Evolutionary conservation across 2,329 filamentous ascomycete species (phyloP), one percentile per base, ranked within the genome.

Genomic region (Exophiala mesophila): DNA sequence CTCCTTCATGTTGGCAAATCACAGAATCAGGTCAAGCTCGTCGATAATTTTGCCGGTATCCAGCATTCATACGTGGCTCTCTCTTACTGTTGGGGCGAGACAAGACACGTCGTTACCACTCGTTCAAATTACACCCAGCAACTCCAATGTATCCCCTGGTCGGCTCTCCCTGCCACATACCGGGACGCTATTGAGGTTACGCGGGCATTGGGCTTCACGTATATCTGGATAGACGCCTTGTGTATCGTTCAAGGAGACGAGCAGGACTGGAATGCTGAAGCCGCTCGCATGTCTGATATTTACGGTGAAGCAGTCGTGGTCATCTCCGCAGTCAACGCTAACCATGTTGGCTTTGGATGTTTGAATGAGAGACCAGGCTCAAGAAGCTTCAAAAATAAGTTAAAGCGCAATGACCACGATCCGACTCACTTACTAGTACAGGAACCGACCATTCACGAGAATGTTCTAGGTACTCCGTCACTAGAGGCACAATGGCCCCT

Each of bases 181-280:
- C 51, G 29, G 6, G 57, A 62, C 23, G 56, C 59, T 4, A 55
- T 62, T 29, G 18, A 18, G 1, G 19, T 61, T 8, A 55, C 55
- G 3, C 43, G 47, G 12, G 35, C 39, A 3, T 49, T 63, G 12
- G 38, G 36, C 0, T 31, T 58, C 13, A 20, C 33, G 1, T 62
- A 59, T 32, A 38, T 63, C 5, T 63, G 59, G 59, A 59, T 63
- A 31, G 57, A 63, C 45, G 52, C 54, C 8, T 41, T 63, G 0
- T 64, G 61, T 24, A 60, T 63, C 15, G 39, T 59, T 15, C 59
- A 64, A 36, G 55, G 58, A 18, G 43, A 49, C 4, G 36, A 54
- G 28, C 37, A 55, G 28, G 61, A 63, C 37, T 48, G 41, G 45
- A 34, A 24, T 9, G 9, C 16, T 9, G 44, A 53, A 35, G n/a